Evolutionary conservation across 164 flowering plant genomes (phyloP), one percentile per base, ranked within the genome.

Genomic region (Macadamia integrifolia): DNA sequence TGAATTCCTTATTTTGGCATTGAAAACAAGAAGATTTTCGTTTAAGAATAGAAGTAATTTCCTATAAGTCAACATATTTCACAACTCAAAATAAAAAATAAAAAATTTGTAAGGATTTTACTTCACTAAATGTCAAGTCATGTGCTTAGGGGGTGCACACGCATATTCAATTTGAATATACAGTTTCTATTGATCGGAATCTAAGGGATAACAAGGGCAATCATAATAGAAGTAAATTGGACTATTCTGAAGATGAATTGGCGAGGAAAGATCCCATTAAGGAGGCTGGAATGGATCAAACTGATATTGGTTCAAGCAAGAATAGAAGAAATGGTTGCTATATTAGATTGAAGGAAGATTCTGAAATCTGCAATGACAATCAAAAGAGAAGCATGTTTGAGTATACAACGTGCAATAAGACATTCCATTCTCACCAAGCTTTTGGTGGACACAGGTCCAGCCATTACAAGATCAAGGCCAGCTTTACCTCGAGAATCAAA

Each of bases 381-480:
- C 61, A 43, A 11, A 86, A 82, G 74, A 78, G 70, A 65, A 82
- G 78, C 66, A 80, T 75, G 66, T 83, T 73, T 61, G 76, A 76
- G 72, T 84, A 88, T 63, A 70, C 78, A 30, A 74, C 78, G 18
- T 80, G 88, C 68, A 81, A 77, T 76, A 85, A 80, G 76, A 62
- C 56, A 23, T 89, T 87, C 71, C 77, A 77, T 15, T 84, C 91
- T 60, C 83, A 76, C 32, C 84, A 84, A 57, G 86, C 85, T 58
- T 85, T 88, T 61, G 87, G 87, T 1, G 88, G 86, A 31, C 88
- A 85, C 74, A 81, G 80, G 66, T 80, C 84, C 12, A 83, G 87
- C 67, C 80, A 84, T 62, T 83, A 74, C 61, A 83, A 64, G 82
- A 56, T 60, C 13, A 76, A 80, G 66, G 79, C 73, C 31, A 72